phyloP scores from a whole-genome alignment of 2,329 filamentous ascomycete species.

The Xylariaceae sp. region DNA sequence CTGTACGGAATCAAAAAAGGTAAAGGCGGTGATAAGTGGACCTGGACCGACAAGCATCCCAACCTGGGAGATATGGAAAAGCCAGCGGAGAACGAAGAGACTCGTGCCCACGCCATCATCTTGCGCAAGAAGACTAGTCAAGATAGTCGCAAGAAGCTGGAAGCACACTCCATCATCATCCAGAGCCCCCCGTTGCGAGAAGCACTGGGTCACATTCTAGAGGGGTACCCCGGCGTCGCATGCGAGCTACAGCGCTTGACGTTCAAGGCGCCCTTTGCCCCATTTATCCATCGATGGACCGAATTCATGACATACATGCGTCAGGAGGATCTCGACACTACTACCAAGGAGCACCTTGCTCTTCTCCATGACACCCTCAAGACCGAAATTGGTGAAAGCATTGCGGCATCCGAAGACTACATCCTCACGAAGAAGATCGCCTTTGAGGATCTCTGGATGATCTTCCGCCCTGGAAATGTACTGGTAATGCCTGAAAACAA shows the following conservation, averaged over 20 bases:
- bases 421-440: slow-evolving; percentile 48
- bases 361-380: slow-evolving; percentile 43
- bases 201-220: slow-evolving; percentile 49
- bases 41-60: slow-evolving; percentile 53
- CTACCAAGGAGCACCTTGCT: slow-evolving; percentile 41
- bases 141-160: slow-evolving; percentile 54
- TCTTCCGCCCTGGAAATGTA: slow-evolving; percentile 42
- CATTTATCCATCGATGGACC: slow-evolving; percentile 62
- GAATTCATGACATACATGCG: slow-evolving; percentile 38
- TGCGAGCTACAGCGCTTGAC: slow-evolving; percentile 53
- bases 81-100: slow-evolving; percentile 56
- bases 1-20: slow-evolving; percentile 41
- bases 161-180: slow-evolving; percentile 57
- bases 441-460: slow-evolving; percentile 47
- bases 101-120: slow-evolving; percentile 55
- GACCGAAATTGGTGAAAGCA: slow-evolving; percentile 46
- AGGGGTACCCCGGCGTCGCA: slow-evolving; percentile 54
- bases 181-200: slow-evolving; percentile 57
- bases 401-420: slow-evolving; percentile 46
- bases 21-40: slow-evolving; percentile 42
- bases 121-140: slow-evolving; percentile 53
- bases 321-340: slow-evolving; percentile 36
- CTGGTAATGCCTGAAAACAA: slow-evolving; percentile 36
- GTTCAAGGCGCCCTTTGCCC: slow-evolving; percentile 55
- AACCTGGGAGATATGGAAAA: slow-evolving; percentile 49